phyloP scores from a whole-genome alignment of 2,329 filamentous ascomycete genomes.

The Microdochium paspali region DNA sequence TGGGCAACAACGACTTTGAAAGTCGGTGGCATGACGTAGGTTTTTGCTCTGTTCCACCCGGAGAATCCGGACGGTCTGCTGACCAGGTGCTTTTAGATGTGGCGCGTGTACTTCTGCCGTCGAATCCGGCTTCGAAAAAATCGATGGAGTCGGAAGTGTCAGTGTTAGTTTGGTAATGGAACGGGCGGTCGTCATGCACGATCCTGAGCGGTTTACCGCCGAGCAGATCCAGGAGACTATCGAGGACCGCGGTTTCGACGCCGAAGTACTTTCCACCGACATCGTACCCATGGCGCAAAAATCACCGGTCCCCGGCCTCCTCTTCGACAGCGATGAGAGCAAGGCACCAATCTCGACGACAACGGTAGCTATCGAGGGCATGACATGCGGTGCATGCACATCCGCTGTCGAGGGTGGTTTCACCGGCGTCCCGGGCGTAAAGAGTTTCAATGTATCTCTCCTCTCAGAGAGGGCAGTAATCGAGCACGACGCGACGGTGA shows the following conservation, averaged over 20 bases:
- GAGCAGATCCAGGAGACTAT: conserved; percentile 77
- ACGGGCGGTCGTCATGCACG: conserved; percentile 87
- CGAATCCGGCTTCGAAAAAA: conserved; percentile 77
- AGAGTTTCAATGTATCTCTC: conserved; percentile 71
- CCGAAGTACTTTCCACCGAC: conserved; percentile 77
- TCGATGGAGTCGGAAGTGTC: conserved; percentile 74
- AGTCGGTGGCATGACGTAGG: conserved; percentile 74
- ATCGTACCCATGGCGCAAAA: conserved; percentile 30
- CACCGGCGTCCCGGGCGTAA: conserved; percentile 63
- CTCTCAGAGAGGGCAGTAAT: conserved; percentile 80
- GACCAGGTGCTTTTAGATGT: conserved; percentile 48
- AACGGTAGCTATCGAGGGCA: conserved; percentile 71
- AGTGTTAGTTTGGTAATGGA: conserved; percentile 94
- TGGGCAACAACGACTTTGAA: conserved; percentile 87
- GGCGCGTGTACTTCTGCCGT: conserved; percentile 94
- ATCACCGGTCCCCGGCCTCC: conserved; percentile 30
- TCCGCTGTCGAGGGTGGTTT: conserved; percentile 77
- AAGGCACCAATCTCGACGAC: conserved; percentile 47
- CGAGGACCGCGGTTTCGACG: conserved; percentile 87
- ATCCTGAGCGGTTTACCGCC: conserved; percentile 63
- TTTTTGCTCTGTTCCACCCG: background rate
- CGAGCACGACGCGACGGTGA: conserved; percentile 57
- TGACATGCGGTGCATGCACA: conserved; percentile 88
- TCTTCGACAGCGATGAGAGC: conserved; percentile 25
- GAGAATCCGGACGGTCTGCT: conserved; percentile 10